phyloP scores from a whole-genome alignment of 2,329 filamentous ascomycete genomes.

The Cylindrodendrum hubeiense region DNA sequence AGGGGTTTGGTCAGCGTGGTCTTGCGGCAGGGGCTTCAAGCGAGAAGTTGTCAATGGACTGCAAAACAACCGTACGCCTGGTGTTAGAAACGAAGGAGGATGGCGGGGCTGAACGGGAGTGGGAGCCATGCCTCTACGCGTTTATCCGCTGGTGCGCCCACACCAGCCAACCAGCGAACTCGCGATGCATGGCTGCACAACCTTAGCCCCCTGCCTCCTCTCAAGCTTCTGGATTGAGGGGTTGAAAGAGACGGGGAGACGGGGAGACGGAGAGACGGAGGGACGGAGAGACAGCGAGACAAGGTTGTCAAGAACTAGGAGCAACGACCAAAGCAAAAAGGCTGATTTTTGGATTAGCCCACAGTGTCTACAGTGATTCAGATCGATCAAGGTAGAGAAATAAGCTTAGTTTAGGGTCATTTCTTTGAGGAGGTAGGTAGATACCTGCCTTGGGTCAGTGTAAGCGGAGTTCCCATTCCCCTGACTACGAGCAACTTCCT shows the following conservation, averaged over 20 bases:
- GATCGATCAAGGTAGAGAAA: not conserved
- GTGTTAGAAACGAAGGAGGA: not conserved
- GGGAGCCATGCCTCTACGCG: not conserved
- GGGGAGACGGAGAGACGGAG: not conserved
- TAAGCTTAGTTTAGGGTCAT: not conserved
- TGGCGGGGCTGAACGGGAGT: not conserved
- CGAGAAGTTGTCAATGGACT: not conserved
- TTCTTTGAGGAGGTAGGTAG: too few species aligned
- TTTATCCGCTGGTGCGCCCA: not conserved
- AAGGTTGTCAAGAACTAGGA: not conserved
- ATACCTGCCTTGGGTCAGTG: not conserved
- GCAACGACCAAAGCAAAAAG: not conserved
- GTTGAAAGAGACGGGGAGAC: not conserved
- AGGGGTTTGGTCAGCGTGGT: not conserved
- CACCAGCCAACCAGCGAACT: not conserved
- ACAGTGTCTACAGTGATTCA: not conserved
- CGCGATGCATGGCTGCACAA: not conserved
- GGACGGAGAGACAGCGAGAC: not conserved
- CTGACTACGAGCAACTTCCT: not conserved
- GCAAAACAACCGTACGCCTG: not conserved
- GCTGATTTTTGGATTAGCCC: not conserved
- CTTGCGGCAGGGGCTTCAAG: not conserved
- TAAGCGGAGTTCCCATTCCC: not conserved
- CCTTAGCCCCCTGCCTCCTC: not conserved
- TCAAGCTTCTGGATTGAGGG: not conserved